Conservation (phyloP, 768 basidiomycete genomes). For the Tephrocybe sp. region DNA sequence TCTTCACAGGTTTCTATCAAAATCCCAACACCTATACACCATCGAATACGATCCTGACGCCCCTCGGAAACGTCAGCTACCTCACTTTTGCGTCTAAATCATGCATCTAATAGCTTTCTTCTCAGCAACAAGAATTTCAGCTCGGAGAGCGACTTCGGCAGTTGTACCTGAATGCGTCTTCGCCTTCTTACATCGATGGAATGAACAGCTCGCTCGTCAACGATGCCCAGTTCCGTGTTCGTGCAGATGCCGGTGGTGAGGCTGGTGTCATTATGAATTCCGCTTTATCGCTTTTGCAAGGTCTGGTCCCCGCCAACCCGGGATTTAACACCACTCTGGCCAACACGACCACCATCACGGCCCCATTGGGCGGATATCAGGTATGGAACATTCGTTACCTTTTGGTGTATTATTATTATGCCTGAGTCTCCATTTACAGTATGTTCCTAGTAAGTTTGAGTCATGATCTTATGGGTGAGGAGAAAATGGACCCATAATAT, state of each 20-base stretch:
- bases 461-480: not conserved
- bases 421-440: slow-evolving; percentile 17
- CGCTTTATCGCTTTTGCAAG: slow-evolving; percentile 67
- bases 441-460: slow-evolving; percentile 37
- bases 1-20: slow-evolving; percentile 59
- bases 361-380: slow-evolving; percentile 69
- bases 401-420: not conserved
- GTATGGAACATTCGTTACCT: slow-evolving; percentile 15
- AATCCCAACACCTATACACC: slow-evolving; percentile 56
- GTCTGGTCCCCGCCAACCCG: slow-evolving; percentile 55
- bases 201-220: slow-evolving; percentile 37
- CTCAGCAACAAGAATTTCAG: slow-evolving; percentile 55
- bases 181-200: slow-evolving; percentile 50
- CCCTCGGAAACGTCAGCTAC: slow-evolving; percentile 60
- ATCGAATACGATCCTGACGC: slow-evolving; percentile 58
- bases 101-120: not conserved
- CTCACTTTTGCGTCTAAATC: not conserved
- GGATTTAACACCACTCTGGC: slow-evolving; percentile 57
- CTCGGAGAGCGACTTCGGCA: slow-evolving; percentile 53
- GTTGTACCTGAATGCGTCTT: slow-evolving; percentile 54
- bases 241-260: slow-evolving; percentile 72
- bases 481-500: not conserved
- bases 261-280: slow-evolving; percentile 66
- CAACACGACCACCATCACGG: slow-evolving; percentile 58
- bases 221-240: slow-evolving; percentile 39